Percentiles rank a stretch among this genome's conserved stretches.
Conservation (phyloP, 345 rosid genomes). For the Populus pruinosa region DNA sequence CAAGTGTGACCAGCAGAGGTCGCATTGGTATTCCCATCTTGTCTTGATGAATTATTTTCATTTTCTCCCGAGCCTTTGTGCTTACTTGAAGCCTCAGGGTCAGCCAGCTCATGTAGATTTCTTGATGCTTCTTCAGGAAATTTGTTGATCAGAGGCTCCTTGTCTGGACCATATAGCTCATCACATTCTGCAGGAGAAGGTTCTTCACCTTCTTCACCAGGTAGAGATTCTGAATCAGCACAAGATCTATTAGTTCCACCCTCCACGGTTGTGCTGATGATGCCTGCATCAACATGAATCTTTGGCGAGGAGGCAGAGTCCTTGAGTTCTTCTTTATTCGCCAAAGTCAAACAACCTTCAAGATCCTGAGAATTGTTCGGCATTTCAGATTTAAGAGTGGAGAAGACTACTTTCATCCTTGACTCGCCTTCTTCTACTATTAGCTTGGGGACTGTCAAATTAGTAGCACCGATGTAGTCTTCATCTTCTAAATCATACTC, state of each 20-base stretch:
- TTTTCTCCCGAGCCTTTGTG: conserved; percentile 23
- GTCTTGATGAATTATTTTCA: conserved; percentile 16
- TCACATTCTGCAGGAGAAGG: conserved; percentile 77
- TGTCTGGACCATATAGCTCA: conserved; percentile 84
- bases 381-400: conserved; percentile 52
- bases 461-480: conserved; percentile 62
- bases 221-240: conserved; percentile 36
- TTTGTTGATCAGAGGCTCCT: conserved; percentile 56
- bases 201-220: conserved; percentile 45
- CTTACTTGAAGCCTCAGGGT: conserved; percentile 30
- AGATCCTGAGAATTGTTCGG: conserved; percentile 17
- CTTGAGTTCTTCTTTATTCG: conserved; percentile 24
- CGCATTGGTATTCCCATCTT: conserved; percentile 17
- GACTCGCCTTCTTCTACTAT: conserved; percentile 51
- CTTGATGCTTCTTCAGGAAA: conserved; percentile 32
- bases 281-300: conserved; percentile 15
- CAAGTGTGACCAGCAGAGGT: conserved; percentile 30
- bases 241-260: conserved; percentile 23
- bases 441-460: conserved; percentile 38
- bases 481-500: conserved; percentile 85
- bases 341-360: conserved; percentile 30
- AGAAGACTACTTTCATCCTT: conserved; percentile 68
- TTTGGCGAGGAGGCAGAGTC: conserved; percentile 13
- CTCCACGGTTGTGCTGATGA: conserved; percentile 29
- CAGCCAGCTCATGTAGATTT: conserved; percentile 18